Evolutionary conservation across 768 basidiomycete species (phyloP).

Genomic region (Pleurotus sapidus): DNA sequence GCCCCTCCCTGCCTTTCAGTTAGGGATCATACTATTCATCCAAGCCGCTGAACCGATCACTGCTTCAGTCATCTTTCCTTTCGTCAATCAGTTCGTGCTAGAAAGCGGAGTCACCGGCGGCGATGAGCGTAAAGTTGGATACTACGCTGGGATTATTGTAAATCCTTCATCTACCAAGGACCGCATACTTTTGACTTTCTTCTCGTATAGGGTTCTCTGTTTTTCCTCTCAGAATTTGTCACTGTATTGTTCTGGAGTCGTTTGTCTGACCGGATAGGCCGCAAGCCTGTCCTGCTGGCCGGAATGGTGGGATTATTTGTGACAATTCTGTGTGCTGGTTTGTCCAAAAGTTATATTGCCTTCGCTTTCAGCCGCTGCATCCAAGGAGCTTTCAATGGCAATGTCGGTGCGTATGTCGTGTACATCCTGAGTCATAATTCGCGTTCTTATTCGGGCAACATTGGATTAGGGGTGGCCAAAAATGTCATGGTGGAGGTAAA

Average conservation of each 20-base stretch:
- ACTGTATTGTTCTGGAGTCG: slow-evolving; percentile 45
- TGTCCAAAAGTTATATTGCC: slow-evolving; percentile 35
- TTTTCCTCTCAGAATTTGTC: slow-evolving; percentile 40
- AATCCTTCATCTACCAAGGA: neutral
- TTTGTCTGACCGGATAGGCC: slow-evolving; percentile 39
- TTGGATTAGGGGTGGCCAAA: slow-evolving; percentile 20
- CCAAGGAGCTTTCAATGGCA: slow-evolving; percentile 31
- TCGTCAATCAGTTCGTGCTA: slow-evolving; percentile 33
- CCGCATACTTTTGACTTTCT: neutral
- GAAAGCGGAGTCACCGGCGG: slow-evolving; percentile 33
- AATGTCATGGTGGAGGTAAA: slow-evolving; percentile 28
- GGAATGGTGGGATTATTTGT: slow-evolving; percentile 38
- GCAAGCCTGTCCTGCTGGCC: slow-evolving; percentile 39
- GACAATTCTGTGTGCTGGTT: slow-evolving; percentile 39
- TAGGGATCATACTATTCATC: slow-evolving; percentile 26
- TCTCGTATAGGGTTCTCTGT: slow-evolving; percentile 35
- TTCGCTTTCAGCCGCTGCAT: slow-evolving; percentile 20
- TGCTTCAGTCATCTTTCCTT: slow-evolving; percentile 36
- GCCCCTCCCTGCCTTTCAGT: slow-evolving; percentile 28
- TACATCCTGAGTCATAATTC: neutral
- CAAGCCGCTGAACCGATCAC: slow-evolving; percentile 34
- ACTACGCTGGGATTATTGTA: slow-evolving; percentile 40
- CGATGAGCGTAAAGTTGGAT: slow-evolving; percentile 35
- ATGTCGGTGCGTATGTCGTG: slow-evolving; percentile 17
- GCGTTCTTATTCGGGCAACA: neutral